Evolutionary conservation across 495 filamentous ascomycete genomes (phyloP).

Genomic region (Penicillium dipodomyicola): DNA sequence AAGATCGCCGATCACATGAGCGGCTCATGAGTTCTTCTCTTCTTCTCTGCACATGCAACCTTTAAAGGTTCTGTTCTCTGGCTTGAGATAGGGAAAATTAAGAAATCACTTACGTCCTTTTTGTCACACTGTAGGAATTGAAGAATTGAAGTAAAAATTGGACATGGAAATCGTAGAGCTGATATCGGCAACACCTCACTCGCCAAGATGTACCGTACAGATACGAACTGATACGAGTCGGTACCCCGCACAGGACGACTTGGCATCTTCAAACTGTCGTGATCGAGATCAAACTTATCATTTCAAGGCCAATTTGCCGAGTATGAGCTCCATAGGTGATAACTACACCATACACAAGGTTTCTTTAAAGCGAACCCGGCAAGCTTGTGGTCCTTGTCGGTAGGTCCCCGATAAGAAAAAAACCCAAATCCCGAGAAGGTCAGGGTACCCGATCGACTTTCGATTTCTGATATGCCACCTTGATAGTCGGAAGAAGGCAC

Average conservation of each 20-base stretch:
- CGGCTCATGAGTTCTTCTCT: neutral
- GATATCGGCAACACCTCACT: too few relatives aligned
- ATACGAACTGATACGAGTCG: too few relatives aligned
- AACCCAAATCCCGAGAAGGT: neutral
- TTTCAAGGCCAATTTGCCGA: neutral
- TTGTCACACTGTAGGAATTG: too few relatives aligned
- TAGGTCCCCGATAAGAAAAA: constrained; percentile 16
- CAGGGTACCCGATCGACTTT: neutral
- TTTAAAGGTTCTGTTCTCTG: too few relatives aligned
- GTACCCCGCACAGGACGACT: neutral
- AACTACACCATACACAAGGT: constrained; percentile 35
- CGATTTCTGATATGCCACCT: neutral
- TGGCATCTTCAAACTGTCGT: neutral
- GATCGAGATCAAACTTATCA: neutral
- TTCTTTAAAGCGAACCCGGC: constrained; percentile 35
- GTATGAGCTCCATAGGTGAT: constrained; percentile 25
- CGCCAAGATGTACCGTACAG: too few relatives aligned
- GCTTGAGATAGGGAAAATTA: too few relatives aligned
- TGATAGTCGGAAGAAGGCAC: constrained; percentile 39
- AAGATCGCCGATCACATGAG: constrained; percentile 7
- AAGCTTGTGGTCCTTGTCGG: constrained; percentile 43
- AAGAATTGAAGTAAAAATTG: too few relatives aligned
- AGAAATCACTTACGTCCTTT: too few relatives aligned
- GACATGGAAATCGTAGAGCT: too few relatives aligned
- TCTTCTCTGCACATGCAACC: too few relatives aligned